Evolutionary conservation across 352 stramenopile genomes (phyloP).

Genomic region (Pythium utonaiense): DNA sequence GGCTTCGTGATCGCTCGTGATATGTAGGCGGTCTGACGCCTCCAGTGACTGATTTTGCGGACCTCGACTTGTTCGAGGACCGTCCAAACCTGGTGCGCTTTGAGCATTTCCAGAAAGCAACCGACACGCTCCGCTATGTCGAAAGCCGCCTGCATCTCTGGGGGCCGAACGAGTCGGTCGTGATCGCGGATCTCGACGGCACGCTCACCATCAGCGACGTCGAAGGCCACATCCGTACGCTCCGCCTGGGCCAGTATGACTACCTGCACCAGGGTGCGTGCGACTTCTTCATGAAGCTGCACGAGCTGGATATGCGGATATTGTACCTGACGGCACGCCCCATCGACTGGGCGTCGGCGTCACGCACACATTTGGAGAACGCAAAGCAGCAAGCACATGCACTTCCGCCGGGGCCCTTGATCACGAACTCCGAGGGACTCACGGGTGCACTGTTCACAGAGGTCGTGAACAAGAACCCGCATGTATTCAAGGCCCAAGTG

Average conservation of each 20-base stretch:
- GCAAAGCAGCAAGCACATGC: conserved; percentile 52
- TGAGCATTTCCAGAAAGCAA: conserved; percentile 70
- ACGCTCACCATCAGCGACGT: conserved; percentile 85
- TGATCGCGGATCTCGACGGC: conserved; percentile 78
- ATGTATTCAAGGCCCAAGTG: conserved; percentile 82
- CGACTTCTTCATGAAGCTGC: conserved; percentile 79
- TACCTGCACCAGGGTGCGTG: conserved; percentile 75
- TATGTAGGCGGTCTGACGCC: conserved; percentile 47
- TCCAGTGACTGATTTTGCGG: conserved; percentile 45
- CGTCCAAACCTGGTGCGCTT: conserved; percentile 67
- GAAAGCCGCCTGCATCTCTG: conserved; percentile 74
- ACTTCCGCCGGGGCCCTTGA: conserved; percentile 64
- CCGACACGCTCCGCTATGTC: conserved; percentile 67
- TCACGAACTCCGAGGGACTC: conserved; percentile 79
- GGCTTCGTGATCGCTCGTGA: neutral
- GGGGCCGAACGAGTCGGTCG: conserved; percentile 74
- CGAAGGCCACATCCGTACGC: conserved; percentile 80
- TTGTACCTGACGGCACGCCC: conserved; percentile 79
- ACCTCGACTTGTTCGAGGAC: conserved; percentile 61
- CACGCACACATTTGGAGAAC: conserved; percentile 71
- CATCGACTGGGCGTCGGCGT: conserved; percentile 73
- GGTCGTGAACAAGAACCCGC: conserved; percentile 84
- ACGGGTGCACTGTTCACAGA: conserved; percentile 77
- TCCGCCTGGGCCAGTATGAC: conserved; percentile 80
- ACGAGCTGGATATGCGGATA: conserved; percentile 69